These are phyloP conservation scores for Hibiscus syriacus DNA, from an alignment of 345 rosid species.

Conservation along the genomic window DNA sequence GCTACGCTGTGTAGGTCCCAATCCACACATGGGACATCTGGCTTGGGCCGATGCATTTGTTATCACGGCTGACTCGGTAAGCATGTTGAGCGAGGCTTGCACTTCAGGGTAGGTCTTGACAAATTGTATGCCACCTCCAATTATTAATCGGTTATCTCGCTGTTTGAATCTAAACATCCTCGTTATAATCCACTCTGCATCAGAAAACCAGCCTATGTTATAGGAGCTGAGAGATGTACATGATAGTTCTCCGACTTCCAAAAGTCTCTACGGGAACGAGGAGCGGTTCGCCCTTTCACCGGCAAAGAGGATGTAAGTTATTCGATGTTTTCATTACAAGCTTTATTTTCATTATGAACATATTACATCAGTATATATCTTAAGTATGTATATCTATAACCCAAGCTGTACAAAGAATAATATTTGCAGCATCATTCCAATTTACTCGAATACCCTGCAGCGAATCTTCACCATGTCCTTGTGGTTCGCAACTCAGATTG, in stretches of 20 bases:
- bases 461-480: too few species aligned
- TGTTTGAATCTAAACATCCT: not conserved
- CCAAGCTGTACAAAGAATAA: too few species aligned
- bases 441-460: too few species aligned
- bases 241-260: slow-evolving; percentile 87
- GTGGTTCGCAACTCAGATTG: too few species aligned
- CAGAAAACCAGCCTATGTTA: slow-evolving; percentile 85
- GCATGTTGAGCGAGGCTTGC: slow-evolving; percentile 97
- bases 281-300: slow-evolving; percentile 56
- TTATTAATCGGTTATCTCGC: not conserved
- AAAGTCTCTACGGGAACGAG: slow-evolving; percentile 55
- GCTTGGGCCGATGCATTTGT: slow-evolving; percentile 93
- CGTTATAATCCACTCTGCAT: not conserved
- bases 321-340: slow-evolving; percentile 6
- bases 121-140: not conserved
- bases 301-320: slow-evolving; percentile 66
- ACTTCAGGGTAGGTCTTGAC: slow-evolving; percentile 63
- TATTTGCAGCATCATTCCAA: too few species aligned
- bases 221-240: slow-evolving; percentile 70
- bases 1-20: slow-evolving; percentile 42
- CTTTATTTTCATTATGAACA: too few species aligned
- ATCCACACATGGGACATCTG: slow-evolving; percentile 88
- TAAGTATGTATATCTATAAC: too few species aligned
- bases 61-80: slow-evolving; percentile 89
- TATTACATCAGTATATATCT: too few species aligned